Evolutionary conservation across 2,329 filamentous ascomycete genomes (phyloP).

Genomic region (Gyromitra esculenta): DNA sequence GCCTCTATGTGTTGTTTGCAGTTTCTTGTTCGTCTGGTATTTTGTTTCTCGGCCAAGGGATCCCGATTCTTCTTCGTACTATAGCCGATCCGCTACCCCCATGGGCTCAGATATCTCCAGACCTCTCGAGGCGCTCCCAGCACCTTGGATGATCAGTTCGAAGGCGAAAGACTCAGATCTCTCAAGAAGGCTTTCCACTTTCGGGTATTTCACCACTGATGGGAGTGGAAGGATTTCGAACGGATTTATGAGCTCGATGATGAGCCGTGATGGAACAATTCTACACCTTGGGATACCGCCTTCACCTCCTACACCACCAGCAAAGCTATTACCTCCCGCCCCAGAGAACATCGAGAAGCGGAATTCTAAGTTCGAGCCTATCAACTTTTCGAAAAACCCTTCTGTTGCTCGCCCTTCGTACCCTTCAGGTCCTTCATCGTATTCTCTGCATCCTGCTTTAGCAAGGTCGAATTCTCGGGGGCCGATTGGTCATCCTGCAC

Average conservation of each 20-base stretch:
- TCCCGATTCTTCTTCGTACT: conserved; percentile 28
- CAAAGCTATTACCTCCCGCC: conserved; percentile 25
- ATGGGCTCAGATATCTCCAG: conserved; percentile 45
- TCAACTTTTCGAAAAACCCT: conserved; percentile 47
- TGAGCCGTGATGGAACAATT: conserved; percentile 44
- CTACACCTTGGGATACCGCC: conserved; percentile 32
- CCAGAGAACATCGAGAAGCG: conserved; percentile 23
- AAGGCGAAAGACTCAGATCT: conserved; percentile 31
- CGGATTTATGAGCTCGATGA: conserved; percentile 47
- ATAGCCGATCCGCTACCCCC: conserved; percentile 41
- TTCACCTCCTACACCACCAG: conserved; percentile 27
- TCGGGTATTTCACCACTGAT: conserved; percentile 48
- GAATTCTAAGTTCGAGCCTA: conserved; percentile 22
- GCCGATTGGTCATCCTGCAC: conserved; percentile 11
- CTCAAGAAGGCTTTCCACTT: conserved; percentile 46
- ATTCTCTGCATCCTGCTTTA: conserved; percentile 28
- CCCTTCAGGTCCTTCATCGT: conserved; percentile 22
- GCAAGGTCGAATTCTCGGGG: conserved; percentile 32
- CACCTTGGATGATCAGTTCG: conserved; percentile 35
- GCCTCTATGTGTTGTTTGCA: conserved; percentile 48
- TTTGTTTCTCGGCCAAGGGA: conserved; percentile 31
- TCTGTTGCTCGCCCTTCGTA: conserved; percentile 27
- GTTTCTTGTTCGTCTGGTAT: conserved; percentile 50
- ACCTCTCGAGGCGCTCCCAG: conserved; percentile 43
- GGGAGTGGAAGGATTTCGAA: conserved; percentile 44